Percentiles rank a stretch among this genome's conserved stretches.
Conservation (phyloP, 306 rosid species). For the Myrica gale region DNA sequence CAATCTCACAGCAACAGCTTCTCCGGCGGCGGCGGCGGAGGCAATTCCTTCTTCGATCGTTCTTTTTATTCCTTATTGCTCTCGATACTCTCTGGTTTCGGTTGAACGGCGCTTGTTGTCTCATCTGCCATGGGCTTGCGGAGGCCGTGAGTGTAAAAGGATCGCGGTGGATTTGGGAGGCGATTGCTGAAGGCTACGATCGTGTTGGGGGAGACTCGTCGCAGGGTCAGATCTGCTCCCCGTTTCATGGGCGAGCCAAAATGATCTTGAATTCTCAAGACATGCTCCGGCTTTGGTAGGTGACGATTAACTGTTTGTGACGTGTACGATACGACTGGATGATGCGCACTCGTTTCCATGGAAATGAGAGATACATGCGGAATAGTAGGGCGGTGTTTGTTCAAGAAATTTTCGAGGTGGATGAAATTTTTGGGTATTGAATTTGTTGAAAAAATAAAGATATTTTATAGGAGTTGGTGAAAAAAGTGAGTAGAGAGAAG, state of each 20-base stretch:
- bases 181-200: not conserved
- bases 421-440: too few relatives aligned
- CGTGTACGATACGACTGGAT: slow-evolving; percentile 13
- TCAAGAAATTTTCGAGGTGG: too few relatives aligned
- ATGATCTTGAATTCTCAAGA: slow-evolving; percentile 1
- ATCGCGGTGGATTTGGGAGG: not conserved
- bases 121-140: slow-evolving; percentile 34
- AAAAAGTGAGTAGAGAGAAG: too few relatives aligned
- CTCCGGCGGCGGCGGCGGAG: slow-evolving; percentile 81
- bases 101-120: slow-evolving; percentile 2
- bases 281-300: slow-evolving; percentile 14
- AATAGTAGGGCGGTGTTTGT: too few relatives aligned
- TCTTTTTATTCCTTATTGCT: not conserved
- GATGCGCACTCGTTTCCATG: slow-evolving; percentile 26
- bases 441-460: too few relatives aligned
- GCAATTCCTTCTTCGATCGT: slow-evolving; percentile 22
- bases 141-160: not conserved
- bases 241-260: slow-evolving; percentile 25
- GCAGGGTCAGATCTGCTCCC: slow-evolving; percentile 1
- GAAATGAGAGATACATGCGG: too few relatives aligned
- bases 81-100: not conserved
- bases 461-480: too few relatives aligned
- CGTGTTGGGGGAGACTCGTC: not conserved
- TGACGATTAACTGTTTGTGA: slow-evolving; percentile 2
- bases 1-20: slow-evolving; percentile 87